phyloP scores from a whole-genome alignment of 2,329 filamentous ascomycete species.

The Aspergillus sp. region DNA sequence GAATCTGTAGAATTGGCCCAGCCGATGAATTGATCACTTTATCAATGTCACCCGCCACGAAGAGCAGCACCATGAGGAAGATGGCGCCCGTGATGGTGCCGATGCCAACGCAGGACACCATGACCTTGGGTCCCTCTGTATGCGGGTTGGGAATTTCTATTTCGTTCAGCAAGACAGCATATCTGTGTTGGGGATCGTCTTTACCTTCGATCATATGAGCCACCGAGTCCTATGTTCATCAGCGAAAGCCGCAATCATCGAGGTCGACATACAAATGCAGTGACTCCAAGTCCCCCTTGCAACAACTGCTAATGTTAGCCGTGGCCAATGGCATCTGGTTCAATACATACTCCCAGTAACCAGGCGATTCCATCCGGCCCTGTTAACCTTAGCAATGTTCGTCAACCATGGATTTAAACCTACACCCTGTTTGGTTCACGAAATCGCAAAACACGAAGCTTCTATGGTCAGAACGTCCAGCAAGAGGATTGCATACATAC shows the following conservation, averaged over 20 bases:
- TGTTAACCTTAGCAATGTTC: slow-evolving; percentile 11
- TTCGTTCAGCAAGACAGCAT: background rate
- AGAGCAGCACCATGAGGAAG: slow-evolving; percentile 56
- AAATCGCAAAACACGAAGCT: slow-evolving; percentile 53
- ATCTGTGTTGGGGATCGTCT: background rate
- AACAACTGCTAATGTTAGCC: slow-evolving; percentile 21
- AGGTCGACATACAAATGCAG: slow-evolving; percentile 39
- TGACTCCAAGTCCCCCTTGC: slow-evolving; percentile 45
- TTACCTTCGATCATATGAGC: slow-evolving; percentile 44
- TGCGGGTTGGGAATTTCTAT: slow-evolving; percentile 38
- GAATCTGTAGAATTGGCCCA: slow-evolving; percentile 54
- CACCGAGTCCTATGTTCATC: slow-evolving; percentile 23
- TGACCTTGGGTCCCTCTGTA: slow-evolving; percentile 55
- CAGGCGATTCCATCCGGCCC: slow-evolving; percentile 53
- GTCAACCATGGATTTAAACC: background rate
- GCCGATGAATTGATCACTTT: slow-evolving; percentile 48
- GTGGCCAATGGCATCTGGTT: too few species aligned
- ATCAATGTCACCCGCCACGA: slow-evolving; percentile 53
- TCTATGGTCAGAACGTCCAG: background rate
- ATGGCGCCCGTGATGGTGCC: slow-evolving; percentile 55
- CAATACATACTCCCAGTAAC: slow-evolving; percentile 28
- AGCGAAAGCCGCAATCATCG: background rate
- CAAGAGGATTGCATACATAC: slow-evolving; percentile 36
- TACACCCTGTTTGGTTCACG: slow-evolving; percentile 58
- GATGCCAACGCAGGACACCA: slow-evolving; percentile 57